Conservation (phyloP, 352 stramenopile species). For the Phytophthora constricta region DNA sequence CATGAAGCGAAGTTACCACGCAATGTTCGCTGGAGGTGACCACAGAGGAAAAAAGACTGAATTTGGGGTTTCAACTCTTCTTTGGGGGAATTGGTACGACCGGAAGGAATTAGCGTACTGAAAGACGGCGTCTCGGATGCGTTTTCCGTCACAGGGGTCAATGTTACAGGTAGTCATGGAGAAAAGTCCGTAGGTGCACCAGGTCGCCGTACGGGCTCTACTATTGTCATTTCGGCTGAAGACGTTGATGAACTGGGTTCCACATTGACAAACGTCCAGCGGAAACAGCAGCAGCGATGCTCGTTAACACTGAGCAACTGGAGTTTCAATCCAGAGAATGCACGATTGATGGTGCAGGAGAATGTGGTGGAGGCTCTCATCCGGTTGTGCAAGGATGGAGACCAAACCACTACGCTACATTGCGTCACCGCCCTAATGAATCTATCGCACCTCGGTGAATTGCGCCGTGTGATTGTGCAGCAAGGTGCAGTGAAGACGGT, state of each 20-base stretch:
- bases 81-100: conserved; percentile 26
- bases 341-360: conserved; percentile 86
- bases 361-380: conserved; percentile 89
- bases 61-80: conserved; percentile 18
- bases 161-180: background rate
- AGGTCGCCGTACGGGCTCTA: conserved; percentile 10
- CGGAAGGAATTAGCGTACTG: conserved; percentile 34
- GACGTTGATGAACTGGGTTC: conserved; percentile 14
- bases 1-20: conserved; percentile 77
- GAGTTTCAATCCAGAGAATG: conserved; percentile 88
- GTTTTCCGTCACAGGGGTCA: conserved; percentile 24
- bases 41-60: conserved; percentile 16
- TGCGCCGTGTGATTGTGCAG: conserved; percentile 66
- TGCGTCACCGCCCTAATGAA: conserved; percentile 91
- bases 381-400: conserved; percentile 64
- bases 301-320: conserved; percentile 89
- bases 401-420: conserved; percentile 64
- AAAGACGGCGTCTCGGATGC: conserved; percentile 67
- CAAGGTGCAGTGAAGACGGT: conserved; percentile 81
- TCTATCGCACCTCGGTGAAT: conserved; percentile 70
- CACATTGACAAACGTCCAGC: conserved; percentile 22
- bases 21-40: conserved; percentile 37
- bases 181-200: conserved; percentile 1
- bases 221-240: conserved; percentile 9
- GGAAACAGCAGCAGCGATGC: conserved; percentile 70